Conservation (phyloP, 2,329 filamentous ascomycete genomes). For the Chaetomium globosum region DNA sequence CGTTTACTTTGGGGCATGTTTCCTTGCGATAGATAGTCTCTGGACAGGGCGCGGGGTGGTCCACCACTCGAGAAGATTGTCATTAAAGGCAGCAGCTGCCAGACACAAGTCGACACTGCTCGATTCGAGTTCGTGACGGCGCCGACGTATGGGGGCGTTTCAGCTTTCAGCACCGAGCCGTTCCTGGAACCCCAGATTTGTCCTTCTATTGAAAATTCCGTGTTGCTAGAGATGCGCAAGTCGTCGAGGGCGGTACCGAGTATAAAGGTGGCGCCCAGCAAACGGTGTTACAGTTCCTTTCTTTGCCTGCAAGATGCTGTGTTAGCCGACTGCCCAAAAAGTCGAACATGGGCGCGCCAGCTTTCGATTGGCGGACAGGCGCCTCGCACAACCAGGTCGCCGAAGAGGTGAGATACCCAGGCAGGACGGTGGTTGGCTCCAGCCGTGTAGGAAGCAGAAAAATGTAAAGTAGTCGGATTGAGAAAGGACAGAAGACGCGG, state of each 20-base stretch:
- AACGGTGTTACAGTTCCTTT: constrained; percentile 2
- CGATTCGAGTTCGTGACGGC: neutral
- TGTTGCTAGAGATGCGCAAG: neutral
- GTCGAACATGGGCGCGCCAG: constrained; percentile 6
- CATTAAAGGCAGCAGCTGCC: neutral
- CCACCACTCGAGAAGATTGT: neutral
- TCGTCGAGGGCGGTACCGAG: neutral
- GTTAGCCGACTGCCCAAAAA: constrained; percentile 1
- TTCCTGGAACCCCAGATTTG: neutral
- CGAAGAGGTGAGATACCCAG: neutral
- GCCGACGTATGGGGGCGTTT: too few relatives aligned
- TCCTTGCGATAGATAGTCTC: neutral
- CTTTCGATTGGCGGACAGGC: neutral
- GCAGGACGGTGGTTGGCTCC: neutral
- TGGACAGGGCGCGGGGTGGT: neutral
- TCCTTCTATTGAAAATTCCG: neutral
- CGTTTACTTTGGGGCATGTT: constrained; percentile 22
- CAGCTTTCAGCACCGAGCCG: too few relatives aligned
- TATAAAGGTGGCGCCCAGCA: neutral
- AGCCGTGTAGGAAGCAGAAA: neutral
- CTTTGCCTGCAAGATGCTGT: neutral
- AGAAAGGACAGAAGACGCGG: constrained; percentile 26
- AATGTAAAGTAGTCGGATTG: neutral
- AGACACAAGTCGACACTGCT: neutral
- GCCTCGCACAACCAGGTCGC: neutral